A percentile compares a stretch with the other conserved stretches of the same genome.
These are phyloP conservation scores for Sphenostylis stenocarpa DNA, from an alignment of 306 rosid genomes.

Conservation along the genomic window DNA sequence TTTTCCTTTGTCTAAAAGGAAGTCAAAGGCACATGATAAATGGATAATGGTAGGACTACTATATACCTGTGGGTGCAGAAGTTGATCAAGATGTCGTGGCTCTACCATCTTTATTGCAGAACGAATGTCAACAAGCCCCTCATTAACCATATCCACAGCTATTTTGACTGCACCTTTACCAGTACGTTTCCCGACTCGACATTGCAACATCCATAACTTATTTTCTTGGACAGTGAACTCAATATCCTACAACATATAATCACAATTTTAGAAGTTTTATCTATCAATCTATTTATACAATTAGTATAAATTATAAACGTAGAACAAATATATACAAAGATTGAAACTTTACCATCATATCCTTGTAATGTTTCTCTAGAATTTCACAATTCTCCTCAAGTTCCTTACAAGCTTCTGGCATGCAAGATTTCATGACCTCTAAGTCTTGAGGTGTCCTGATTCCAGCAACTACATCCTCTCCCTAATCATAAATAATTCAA, in stretches of 20 bases:
- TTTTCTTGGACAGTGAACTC: slow-evolving; percentile 99
- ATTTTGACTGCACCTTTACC: slow-evolving; percentile 93
- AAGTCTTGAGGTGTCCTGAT: slow-evolving; percentile 93
- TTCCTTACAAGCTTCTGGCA: slow-evolving; percentile 94
- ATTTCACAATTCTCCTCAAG: slow-evolving; percentile 88
- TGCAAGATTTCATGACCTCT: slow-evolving; percentile 72
- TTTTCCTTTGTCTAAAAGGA: neutral
- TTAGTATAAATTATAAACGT: neutral
- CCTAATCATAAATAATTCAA: slow-evolving; percentile 51
- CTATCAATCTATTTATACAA: neutral
- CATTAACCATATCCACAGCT: slow-evolving; percentile 88
- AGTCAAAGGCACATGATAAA: slow-evolving; percentile 8
- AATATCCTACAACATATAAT: slow-evolving; percentile 65
- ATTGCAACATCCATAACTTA: slow-evolving; percentile 98
- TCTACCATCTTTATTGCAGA: slow-evolving; percentile 90
- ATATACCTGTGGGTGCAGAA: slow-evolving; percentile 91
- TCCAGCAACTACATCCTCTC: slow-evolving; percentile 99
- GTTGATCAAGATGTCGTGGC: slow-evolving; percentile 95
- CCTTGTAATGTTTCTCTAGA: slow-evolving; percentile 90
- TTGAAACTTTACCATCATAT: slow-evolving; percentile 78
- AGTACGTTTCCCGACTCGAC: slow-evolving; percentile 88
- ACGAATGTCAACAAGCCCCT: slow-evolving; percentile 73
- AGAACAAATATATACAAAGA: neutral
- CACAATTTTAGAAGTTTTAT: slow-evolving; percentile 9
- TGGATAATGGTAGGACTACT: neutral